These are phyloP conservation scores for Salvia rosmarinus DNA, from an alignment of 257 asterid genomes.

Conservation along the genomic window DNA sequence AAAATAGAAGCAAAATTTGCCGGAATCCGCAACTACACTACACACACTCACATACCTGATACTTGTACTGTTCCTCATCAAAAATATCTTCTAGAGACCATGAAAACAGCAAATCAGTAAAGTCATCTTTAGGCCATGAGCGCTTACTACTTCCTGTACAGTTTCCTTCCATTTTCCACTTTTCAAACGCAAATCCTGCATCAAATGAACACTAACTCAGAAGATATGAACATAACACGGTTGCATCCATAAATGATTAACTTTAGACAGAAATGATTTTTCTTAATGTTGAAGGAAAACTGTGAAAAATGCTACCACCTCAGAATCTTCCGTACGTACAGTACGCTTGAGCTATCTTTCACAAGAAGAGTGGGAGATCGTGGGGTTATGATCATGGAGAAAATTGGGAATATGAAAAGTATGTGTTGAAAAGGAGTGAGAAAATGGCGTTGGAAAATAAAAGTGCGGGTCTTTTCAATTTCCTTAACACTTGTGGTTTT, in stretches of 20 bases:
- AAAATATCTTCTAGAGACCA: slow-evolving; percentile 48
- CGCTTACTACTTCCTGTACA: not conserved
- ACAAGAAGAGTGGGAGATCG: not conserved
- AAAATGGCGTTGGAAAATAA: not conserved
- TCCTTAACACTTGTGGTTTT: no score
- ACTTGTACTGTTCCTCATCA: slow-evolving; percentile 41
- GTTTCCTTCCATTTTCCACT: slow-evolving; percentile 28
- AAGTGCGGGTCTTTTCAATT: slow-evolving; percentile 19
- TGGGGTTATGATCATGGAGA: not conserved
- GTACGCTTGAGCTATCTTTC: not conserved
- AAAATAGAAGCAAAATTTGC: not conserved
- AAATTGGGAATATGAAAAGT: not conserved
- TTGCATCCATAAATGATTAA: not conserved
- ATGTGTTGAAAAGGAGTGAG: not conserved
- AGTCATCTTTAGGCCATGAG: slow-evolving; percentile 33
- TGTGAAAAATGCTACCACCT: not conserved
- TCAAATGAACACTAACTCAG: not conserved
- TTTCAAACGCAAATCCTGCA: slow-evolving; percentile 2
- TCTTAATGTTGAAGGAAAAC: slow-evolving; percentile 20
- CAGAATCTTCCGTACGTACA: not conserved
- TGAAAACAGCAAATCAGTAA: slow-evolving; percentile 44
- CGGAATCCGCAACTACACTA: not conserved
- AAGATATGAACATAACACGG: not conserved
- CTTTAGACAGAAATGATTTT: not conserved
- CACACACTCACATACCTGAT: slow-evolving; percentile 42